Percentiles rank a stretch among this genome's conserved stretches.
Conservation (phyloP, 352 stramenopile species). For the Pythium aquatile region DNA sequence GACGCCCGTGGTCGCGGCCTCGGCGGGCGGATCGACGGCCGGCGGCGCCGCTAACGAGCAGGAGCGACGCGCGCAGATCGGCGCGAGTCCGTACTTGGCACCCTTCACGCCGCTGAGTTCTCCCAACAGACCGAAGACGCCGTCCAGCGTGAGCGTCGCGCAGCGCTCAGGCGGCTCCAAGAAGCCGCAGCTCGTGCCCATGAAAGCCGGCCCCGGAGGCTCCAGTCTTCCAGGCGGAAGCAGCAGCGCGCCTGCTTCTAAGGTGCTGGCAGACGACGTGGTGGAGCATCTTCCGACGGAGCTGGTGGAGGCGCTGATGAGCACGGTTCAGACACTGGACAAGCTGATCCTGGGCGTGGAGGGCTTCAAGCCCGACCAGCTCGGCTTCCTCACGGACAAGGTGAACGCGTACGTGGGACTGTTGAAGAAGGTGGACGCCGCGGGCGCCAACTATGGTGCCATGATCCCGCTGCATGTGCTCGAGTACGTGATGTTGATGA, state of each 20-base stretch:
- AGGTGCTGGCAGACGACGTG: conserved; percentile 53
- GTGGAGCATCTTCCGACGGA: conserved; percentile 54
- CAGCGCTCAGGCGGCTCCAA: conserved; percentile 24
- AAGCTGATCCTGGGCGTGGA: conserved; percentile 58
- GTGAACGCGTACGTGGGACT: conserved; percentile 62
- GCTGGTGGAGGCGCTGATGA: conserved; percentile 55
- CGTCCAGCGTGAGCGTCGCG: conserved; percentile 33
- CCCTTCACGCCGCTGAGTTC: conserved; percentile 72
- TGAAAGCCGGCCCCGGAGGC: conserved; percentile 29
- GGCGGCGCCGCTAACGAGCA: conserved; percentile 30
- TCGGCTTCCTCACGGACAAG: conserved; percentile 59
- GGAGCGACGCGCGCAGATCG: conserved; percentile 59
- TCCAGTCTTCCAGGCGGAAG: background rate
- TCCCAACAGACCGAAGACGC: conserved; percentile 53
- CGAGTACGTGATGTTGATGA: conserved; percentile 27
- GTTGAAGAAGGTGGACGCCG: conserved; percentile 44
- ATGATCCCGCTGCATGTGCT: conserved; percentile 64
- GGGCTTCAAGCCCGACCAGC: conserved; percentile 59
- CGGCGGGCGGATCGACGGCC: conserved; percentile 8
- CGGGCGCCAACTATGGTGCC: conserved; percentile 46
- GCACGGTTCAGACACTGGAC: conserved; percentile 63
- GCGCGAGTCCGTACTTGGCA: conserved; percentile 59
- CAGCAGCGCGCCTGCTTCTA: conserved; percentile 26
- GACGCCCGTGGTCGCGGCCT: conserved; percentile 6
- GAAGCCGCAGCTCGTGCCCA: conserved; percentile 59